phyloP scores from a whole-genome alignment of 2,329 filamentous ascomycete genomes.

The Gaeumannomyces sp. region DNA sequence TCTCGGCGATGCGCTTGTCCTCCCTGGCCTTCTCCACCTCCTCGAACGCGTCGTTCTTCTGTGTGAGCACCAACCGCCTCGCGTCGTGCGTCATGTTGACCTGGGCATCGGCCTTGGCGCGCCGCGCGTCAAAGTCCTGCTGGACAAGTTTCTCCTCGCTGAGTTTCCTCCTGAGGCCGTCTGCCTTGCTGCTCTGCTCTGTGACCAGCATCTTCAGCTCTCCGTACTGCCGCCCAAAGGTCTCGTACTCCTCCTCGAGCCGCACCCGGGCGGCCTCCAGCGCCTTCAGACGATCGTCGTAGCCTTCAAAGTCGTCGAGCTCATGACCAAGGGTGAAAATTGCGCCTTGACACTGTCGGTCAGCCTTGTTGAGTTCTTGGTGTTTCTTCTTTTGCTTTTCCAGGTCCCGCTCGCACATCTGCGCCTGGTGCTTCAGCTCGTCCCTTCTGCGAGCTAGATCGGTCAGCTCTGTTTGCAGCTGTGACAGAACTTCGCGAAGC shows the following conservation, averaged over 20 bases:
- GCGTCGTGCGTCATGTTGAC: conserved; percentile 40
- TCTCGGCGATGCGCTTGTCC: conserved; percentile 38
- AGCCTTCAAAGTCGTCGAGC: conserved; percentile 60
- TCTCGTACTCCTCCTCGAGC: conserved; percentile 34
- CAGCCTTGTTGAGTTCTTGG: conserved; percentile 40
- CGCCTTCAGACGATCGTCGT: conserved; percentile 58
- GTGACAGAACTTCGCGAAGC: conserved; percentile 42
- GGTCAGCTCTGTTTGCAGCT: conserved; percentile 49
- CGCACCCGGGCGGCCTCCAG: conserved; percentile 54
- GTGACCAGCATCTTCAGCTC: conserved; percentile 42
- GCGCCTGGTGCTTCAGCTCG: conserved; percentile 41
- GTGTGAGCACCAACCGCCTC: conserved; percentile 46
- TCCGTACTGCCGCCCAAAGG: conserved; percentile 50
- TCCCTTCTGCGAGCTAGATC: conserved; percentile 35
- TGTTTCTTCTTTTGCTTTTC: conserved; percentile 38
- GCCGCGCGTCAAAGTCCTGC: conserved; percentile 35
- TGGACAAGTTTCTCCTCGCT: conserved; percentile 24
- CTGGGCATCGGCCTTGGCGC: conserved; percentile 52
- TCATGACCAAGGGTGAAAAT: conserved; percentile 48
- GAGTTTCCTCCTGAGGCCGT: conserved; percentile 32
- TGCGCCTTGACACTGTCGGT: conserved; percentile 55
- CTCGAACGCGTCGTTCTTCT: conserved; percentile 57
- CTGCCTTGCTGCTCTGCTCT: conserved; percentile 37
- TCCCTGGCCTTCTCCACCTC: conserved; percentile 41
- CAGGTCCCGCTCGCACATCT: conserved; percentile 24